Conservation (phyloP, 140 eudicot species). For the Oenanthe javanica region DNA sequence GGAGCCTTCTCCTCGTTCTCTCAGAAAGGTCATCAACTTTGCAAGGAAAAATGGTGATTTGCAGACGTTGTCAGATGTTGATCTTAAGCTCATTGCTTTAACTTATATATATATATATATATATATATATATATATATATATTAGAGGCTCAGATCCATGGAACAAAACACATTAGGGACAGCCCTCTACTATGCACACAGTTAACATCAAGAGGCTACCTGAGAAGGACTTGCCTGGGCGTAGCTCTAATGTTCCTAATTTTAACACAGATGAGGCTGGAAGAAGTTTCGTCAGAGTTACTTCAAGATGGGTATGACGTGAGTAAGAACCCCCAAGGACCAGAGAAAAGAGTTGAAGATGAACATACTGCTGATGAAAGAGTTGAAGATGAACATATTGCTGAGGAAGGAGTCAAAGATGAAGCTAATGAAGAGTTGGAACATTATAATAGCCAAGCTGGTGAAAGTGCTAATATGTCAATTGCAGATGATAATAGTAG, state of each 20-base stretch:
- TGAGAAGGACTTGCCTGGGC: slow-evolving; percentile 90
- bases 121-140: slow-evolving; percentile 20
- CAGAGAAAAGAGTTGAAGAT: background rate
- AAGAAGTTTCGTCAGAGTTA: slow-evolving; percentile 32
- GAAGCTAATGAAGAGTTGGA: slow-evolving; percentile 6
- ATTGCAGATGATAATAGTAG: slow-evolving; percentile 68
- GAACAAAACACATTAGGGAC: slow-evolving; percentile 80
- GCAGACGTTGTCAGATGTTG: slow-evolving; percentile 97
- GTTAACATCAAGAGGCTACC: slow-evolving; percentile 85
- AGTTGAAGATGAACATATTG: background rate
- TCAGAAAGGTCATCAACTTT: no score
- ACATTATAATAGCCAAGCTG: slow-evolving; percentile 40
- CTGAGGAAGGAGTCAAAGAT: slow-evolving; percentile 24
- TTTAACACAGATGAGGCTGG: slow-evolving; percentile 58
- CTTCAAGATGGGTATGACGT: slow-evolving; percentile 14
- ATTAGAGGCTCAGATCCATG: slow-evolving; percentile 77
- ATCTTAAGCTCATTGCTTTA: slow-evolving; percentile 89
- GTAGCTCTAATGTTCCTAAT: slow-evolving; percentile 95
- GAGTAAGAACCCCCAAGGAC: slow-evolving; percentile 8
- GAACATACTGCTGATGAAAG: slow-evolving; percentile 18
- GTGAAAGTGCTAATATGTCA: slow-evolving; percentile 48
- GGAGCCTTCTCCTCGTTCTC: slow-evolving; percentile 85
- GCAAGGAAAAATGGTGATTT: slow-evolving; percentile 95
- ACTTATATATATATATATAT: slow-evolving; percentile 24
- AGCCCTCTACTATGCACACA: slow-evolving; percentile 67